Percentiles rank a stretch among this genome's conserved stretches.
phyloP scores from a whole-genome alignment of 345 rosid genomes.

The Microcos paniculata region DNA sequence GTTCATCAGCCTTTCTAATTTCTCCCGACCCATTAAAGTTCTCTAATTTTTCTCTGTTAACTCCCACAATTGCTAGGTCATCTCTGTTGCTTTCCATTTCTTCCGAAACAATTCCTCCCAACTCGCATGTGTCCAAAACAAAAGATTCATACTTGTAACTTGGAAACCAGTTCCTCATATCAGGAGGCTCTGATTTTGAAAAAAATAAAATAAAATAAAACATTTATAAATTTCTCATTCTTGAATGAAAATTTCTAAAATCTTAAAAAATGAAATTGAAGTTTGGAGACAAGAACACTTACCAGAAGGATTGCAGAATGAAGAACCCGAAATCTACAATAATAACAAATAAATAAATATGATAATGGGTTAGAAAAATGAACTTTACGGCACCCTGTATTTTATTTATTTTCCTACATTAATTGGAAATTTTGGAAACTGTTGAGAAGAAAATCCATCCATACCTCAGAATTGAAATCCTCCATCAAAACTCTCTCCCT shows the following conservation, averaged over 20 bases:
- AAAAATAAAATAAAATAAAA: neutral
- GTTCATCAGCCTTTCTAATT: constrained; percentile 20
- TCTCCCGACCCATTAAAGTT: constrained; percentile 4
- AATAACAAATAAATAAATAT: neutral
- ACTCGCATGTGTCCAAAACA: constrained; percentile 15
- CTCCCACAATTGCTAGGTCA: neutral
- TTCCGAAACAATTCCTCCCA: constrained; percentile 2
- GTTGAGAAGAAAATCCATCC: neutral
- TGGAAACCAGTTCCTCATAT: constrained; percentile 30
- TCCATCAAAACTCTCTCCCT: constrained; percentile 2
- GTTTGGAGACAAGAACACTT: neutral
- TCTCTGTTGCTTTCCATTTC: constrained; percentile 8
- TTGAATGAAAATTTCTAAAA: neutral
- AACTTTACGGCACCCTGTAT: neutral
- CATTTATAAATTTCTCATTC: neutral
- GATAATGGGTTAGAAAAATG: neutral
- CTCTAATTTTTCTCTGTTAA: neutral
- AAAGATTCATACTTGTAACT: constrained; percentile 33
- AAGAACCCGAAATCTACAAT: constrained; percentile 13
- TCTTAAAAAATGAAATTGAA: neutral
- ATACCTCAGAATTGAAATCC: constrained; percentile 1
- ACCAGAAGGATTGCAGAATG: constrained; percentile 19
- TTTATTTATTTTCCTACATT: neutral
- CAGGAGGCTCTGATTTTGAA: constrained; percentile 16
- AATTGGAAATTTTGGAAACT: neutral